Base-by-base conservation (phyloP, 352 stramenopile species). In the Phytophthora ohioensis region DNA sequence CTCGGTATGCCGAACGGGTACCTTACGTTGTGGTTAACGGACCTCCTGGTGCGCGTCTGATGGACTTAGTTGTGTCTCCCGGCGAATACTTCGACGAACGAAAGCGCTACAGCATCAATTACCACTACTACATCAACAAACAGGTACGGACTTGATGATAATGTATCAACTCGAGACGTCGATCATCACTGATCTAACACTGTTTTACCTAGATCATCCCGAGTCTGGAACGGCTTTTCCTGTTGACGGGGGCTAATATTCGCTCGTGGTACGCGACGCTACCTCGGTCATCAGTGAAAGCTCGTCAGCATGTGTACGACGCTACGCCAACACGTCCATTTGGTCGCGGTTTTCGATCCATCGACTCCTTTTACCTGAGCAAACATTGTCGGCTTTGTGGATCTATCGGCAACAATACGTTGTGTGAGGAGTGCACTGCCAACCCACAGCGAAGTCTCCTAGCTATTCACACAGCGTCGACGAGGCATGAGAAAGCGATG, bases 91-190 rank as follows among this genome's bases (percentile, higher is more conserved):
- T 88, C 11, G 71, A 79, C 57, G 83, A 81, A 46, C 46, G 69
- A 38, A 70, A 69, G 57, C 73, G 64, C 12, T 68, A 88, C 61
- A 80, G 76, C n/a, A 77, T 98, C 64, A 97, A 98, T 68, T 88
- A 94, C 56, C 88, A 97, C 67, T 98, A 98, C 79, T 98, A 98
- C 75, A 95, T 98, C 64, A 81, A 92, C 61, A 98, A 98, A 64
- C 89, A 93, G 77, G 83, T 92, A 58, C 42, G 64, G 57, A 32
- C 21, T 27, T 34, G 12, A 10, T 48, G 17, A 0, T 71, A 35
- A 30, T 35, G 32, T 34, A 35, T 21, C 13, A 21, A 70, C 31
- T 41, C 11, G 21, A 17, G 21, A 27, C 21, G 21, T 27, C 21
- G 21, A 27, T 27, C 13, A 55, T 47, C 9, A 10, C 27, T 54